These are phyloP conservation scores for Cladobotryum mycophilum DNA, from an alignment of 2,329 filamentous ascomycete species.

Conservation along the genomic window DNA sequence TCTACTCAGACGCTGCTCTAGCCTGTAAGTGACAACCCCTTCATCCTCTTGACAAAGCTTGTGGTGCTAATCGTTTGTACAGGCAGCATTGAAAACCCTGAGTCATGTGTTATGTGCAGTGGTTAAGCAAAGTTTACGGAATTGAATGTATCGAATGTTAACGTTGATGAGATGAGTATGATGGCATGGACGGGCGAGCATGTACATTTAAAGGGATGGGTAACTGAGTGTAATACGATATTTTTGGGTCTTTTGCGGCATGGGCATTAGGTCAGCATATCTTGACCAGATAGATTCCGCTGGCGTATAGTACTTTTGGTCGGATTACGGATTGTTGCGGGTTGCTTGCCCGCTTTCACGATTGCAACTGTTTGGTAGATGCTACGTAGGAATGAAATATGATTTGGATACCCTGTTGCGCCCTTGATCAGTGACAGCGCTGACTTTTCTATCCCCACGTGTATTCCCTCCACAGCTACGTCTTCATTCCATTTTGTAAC, in stretches of 20 bases:
- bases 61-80: constrained; percentile 26
- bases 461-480: too few relatives aligned
- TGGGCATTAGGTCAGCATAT: neutral
- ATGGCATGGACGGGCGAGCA: constrained; percentile 4
- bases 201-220: neutral
- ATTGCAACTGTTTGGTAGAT: neutral
- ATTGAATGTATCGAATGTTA: constrained; percentile 13
- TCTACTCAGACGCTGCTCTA: constrained; percentile 89
- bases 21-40: constrained; percentile 59
- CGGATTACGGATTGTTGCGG: neutral
- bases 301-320: neutral
- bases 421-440: too few relatives aligned
- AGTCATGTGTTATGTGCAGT: constrained; percentile 95
- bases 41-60: neutral
- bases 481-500: too few relatives aligned
- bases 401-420: too few relatives aligned
- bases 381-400: neutral
- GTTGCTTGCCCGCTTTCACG: neutral
- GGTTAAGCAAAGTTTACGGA: constrained; percentile 49
- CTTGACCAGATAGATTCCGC: neutral
- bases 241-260: neutral
- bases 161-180: constrained; percentile 24
- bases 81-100: constrained; percentile 95
- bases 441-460: too few relatives aligned
- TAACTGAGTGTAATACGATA: neutral